Conservation (phyloP, 83 land plant genomes). For the Larix sibirica region DNA sequence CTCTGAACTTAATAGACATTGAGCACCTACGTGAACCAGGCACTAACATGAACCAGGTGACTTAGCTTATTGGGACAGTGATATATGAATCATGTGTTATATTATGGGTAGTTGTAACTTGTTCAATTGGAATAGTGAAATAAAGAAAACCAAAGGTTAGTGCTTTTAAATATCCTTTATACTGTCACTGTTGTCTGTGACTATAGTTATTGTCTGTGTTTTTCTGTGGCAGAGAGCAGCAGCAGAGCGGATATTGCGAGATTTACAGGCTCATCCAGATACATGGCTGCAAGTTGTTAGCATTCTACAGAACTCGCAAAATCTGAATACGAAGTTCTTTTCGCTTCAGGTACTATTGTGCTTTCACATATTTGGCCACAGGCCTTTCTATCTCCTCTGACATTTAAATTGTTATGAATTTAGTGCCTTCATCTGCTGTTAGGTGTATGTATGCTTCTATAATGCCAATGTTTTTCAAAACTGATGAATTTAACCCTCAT, state of each 20-base stretch:
- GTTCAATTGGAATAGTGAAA: not conserved
- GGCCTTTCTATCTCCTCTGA: too few relatives aligned
- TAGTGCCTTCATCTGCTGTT: not conserved
- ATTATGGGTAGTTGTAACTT: too few relatives aligned
- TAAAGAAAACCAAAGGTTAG: not conserved
- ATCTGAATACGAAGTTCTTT: slow-evolving; percentile 92
- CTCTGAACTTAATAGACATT: too few relatives aligned
- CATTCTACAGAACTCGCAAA: slow-evolving; percentile 81
- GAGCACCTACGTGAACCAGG: too few relatives aligned
- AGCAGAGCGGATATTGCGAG: slow-evolving; percentile 90
- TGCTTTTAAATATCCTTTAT: not conserved
- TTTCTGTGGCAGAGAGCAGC: slow-evolving; percentile 72
- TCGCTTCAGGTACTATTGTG: slow-evolving; percentile 66
- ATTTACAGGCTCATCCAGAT: slow-evolving; percentile 92
- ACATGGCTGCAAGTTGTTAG: slow-evolving; percentile 97
- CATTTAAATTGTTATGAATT: not conserved
- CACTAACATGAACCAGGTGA: too few relatives aligned
- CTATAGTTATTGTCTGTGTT: not conserved
- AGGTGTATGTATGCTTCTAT: not conserved
- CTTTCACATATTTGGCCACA: too few relatives aligned
- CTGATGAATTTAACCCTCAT: too few relatives aligned
- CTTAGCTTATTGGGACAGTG: too few relatives aligned
- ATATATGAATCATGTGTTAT: too few relatives aligned
- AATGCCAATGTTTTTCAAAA: too few relatives aligned
- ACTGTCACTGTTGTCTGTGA: not conserved